Conservation (phyloP, 225 moss, liverwort and hornwort species). For the Polytrichum formosum region DNA sequence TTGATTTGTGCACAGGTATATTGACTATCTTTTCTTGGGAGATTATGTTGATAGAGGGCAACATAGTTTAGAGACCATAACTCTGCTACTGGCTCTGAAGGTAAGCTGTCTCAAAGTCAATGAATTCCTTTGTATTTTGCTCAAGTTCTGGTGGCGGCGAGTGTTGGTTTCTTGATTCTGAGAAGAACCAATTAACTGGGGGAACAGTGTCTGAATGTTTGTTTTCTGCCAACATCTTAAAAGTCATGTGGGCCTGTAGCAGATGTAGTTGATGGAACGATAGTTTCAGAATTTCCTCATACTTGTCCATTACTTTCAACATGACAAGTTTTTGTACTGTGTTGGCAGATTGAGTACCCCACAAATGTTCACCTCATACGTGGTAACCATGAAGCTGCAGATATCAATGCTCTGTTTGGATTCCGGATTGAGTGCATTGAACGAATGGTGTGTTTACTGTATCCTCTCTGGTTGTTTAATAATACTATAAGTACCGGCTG, state of each 20-base stretch:
- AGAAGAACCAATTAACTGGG: too few species aligned
- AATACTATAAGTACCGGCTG: too few species aligned
- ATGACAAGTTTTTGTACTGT: not conserved
- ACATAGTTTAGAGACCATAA: conserved; percentile 94
- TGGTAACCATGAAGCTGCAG: conserved; percentile 98
- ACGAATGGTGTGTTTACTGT: conserved; percentile 58
- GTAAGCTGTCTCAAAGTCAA: conserved; percentile 25
- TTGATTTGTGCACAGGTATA: conserved; percentile 45
- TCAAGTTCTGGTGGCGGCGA: too few species aligned
- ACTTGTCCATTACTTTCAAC: too few species aligned
- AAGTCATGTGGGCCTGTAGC: too few species aligned
- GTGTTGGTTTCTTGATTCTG: too few species aligned
- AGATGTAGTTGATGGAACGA: too few species aligned
- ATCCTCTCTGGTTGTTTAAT: too few species aligned
- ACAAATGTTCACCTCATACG: conserved; percentile 84
- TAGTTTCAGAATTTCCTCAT: too few species aligned
- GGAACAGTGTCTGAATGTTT: too few species aligned
- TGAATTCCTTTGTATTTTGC: not conserved
- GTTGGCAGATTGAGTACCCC: conserved; percentile 82
- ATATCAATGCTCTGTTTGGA: conserved; percentile 95
- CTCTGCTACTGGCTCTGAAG: conserved; percentile 84
- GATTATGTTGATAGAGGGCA: conserved; percentile 97
- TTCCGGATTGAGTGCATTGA: conserved; percentile 98
- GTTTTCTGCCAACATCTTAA: too few species aligned
- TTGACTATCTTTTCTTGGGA: conserved; percentile 95